Conservation (phyloP, 139 green algal genomes). For the Monoraphidium neglectum region DNA sequence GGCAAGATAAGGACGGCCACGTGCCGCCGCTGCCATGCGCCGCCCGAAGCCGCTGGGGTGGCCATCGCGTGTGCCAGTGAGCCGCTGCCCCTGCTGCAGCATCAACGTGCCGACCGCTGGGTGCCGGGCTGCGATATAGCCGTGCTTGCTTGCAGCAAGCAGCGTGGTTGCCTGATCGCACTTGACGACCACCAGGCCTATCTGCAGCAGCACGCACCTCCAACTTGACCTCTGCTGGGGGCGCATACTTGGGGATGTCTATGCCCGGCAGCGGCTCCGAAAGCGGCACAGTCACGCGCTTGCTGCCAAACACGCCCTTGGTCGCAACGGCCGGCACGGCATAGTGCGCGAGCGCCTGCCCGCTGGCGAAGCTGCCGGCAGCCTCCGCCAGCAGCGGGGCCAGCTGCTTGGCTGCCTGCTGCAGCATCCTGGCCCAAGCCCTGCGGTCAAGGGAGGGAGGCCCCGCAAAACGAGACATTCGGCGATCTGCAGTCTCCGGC, state of each 20-base stretch:
- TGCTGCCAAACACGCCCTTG: slow-evolving; percentile 33
- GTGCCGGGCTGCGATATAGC: too few relatives aligned
- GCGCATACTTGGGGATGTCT: slow-evolving; percentile 20
- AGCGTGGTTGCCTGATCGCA: too few relatives aligned
- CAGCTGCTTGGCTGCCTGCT: slow-evolving; percentile 9
- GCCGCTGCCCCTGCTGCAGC: too few relatives aligned
- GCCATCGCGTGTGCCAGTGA: too few relatives aligned
- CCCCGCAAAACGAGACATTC: too few relatives aligned
- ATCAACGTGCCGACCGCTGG: too few relatives aligned
- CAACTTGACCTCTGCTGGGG: slow-evolving; percentile 24
- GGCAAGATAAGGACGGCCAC: not conserved
- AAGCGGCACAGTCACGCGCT: slow-evolving; percentile 39
- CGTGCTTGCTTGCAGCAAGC: too few relatives aligned
- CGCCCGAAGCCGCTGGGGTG: too few relatives aligned
- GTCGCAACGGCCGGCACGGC: slow-evolving; percentile 30
- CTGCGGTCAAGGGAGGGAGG: too few relatives aligned
- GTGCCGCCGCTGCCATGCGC: too few relatives aligned
- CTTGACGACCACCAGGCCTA: too few relatives aligned
- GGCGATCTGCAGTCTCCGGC: too few relatives aligned
- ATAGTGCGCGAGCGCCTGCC: slow-evolving; percentile 34
- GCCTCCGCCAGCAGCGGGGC: slow-evolving; percentile 19
- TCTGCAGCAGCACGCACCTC: slow-evolving; percentile 24
- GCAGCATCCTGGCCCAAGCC: slow-evolving; percentile 32
- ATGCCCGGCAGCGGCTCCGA: slow-evolving; percentile 40
- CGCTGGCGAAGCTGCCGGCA: slow-evolving; percentile 24